A percentile compares a stretch with the other conserved stretches of the same genome.
phyloP scores from a whole-genome alignment of 768 basidiomycete species.

The Auricularia auricula-judae region DNA sequence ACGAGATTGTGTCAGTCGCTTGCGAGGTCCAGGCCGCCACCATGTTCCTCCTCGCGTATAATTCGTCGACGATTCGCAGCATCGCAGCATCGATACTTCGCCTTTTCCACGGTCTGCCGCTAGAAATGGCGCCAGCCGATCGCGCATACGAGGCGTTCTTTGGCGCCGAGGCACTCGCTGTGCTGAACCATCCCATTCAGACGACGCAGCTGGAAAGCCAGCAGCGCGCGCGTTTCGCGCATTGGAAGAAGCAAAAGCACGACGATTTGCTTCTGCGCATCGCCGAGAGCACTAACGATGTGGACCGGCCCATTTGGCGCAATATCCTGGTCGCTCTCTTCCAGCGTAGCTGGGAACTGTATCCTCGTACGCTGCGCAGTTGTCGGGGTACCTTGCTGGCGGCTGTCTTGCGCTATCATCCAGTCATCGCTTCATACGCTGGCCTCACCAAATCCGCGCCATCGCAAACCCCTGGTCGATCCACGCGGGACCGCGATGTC shows the following conservation, averaged over 20 bases:
- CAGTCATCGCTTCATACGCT: conserved; percentile 59
- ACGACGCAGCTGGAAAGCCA: conserved; percentile 34
- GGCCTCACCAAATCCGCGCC: conserved; percentile 53
- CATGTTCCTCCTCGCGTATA: conserved; percentile 62
- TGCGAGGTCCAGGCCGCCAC: conserved; percentile 61
- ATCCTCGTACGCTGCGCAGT: conserved; percentile 31
- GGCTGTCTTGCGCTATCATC: conserved; percentile 59
- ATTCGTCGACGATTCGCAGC: conserved; percentile 35
- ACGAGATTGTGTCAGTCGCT: conserved; percentile 33
- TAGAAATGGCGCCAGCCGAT: conserved; percentile 30
- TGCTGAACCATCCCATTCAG: conserved; percentile 59
- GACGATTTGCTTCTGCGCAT: conserved; percentile 52
- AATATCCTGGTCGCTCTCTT: conserved; percentile 60
- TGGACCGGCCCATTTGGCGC: conserved; percentile 65
- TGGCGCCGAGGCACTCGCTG: conserved; percentile 42
- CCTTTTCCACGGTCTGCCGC: conserved; percentile 38
- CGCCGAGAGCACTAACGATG: conserved; percentile 56
- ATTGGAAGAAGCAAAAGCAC: conserved; percentile 51
- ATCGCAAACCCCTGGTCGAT: conserved; percentile 22
- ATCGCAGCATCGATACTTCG: conserved; percentile 58
- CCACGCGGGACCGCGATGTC: conserved; percentile 38
- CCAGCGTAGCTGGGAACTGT: conserved; percentile 40
- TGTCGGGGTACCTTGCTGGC: conserved; percentile 61
- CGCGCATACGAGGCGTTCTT: conserved; percentile 42
- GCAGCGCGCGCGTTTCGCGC: conserved; percentile 31